Evolutionary conservation across 257 asterid species (phyloP).

Genomic region (Nicotiana noctiflora): DNA sequence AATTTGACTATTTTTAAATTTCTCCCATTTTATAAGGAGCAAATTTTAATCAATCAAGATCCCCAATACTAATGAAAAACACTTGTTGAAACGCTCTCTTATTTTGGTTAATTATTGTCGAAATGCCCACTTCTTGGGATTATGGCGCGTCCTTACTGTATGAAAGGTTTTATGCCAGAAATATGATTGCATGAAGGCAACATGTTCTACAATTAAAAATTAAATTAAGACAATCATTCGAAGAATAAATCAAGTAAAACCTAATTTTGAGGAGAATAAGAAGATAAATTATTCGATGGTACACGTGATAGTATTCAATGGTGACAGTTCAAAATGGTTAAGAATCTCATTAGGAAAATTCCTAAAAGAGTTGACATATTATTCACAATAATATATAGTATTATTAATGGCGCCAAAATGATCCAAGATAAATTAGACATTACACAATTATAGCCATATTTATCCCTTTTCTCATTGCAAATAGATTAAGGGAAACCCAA

Average conservation of each 20-base stretch:
- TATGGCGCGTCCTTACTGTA: no score
- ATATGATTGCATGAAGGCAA: neutral
- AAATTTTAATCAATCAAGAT: no score
- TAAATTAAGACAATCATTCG: neutral
- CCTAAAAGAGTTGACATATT: neutral
- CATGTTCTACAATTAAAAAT: neutral
- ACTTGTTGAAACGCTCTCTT: neutral
- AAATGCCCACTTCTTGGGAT: no score
- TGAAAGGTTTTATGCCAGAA: neutral
- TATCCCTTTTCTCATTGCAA: neutral
- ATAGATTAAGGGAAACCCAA: neutral
- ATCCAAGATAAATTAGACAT: neutral
- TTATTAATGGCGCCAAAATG: neutral
- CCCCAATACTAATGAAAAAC: no score
- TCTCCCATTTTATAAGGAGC: no score
- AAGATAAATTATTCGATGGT: neutral
- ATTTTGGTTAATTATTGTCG: neutral
- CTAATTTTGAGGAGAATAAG: neutral
- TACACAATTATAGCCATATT: neutral
- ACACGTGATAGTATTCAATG: neutral
- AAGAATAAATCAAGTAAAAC: neutral
- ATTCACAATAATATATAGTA: neutral
- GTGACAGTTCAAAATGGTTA: conserved; percentile 1
- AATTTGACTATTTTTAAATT: no score
- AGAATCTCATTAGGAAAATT: neutral